phyloP scores from a whole-genome alignment of 228 moss, liverwort and hornwort species.

The Sphagnum fallax region DNA sequence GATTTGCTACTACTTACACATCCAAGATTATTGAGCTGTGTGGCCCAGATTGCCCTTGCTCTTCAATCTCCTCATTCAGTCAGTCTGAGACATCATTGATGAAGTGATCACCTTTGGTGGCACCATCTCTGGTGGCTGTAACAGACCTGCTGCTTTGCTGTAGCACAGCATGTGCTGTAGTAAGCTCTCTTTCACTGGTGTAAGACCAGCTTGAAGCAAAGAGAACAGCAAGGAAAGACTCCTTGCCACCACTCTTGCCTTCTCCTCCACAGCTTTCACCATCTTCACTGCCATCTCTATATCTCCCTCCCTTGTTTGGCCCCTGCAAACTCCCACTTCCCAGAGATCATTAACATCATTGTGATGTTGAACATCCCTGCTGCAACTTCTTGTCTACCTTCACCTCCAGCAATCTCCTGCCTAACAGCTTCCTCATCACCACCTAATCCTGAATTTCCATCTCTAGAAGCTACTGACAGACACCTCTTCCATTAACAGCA shows the following conservation, averaged over 20 bases:
- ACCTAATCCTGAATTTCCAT: too few relatives aligned
- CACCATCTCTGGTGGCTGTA: conserved; percentile 82
- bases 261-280: conserved; percentile 80
- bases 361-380: too few relatives aligned
- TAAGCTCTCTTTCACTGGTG: conserved; percentile 85
- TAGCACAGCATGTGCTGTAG: conserved; percentile 81
- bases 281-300: conserved; percentile 66
- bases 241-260: conserved; percentile 65
- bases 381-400: too few relatives aligned
- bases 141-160: conserved; percentile 71
- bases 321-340: not conserved
- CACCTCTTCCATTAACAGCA: too few relatives aligned
- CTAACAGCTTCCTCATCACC: too few relatives aligned
- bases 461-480: too few relatives aligned
- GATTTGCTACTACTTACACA: conserved; percentile 2
- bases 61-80: conserved; percentile 93
- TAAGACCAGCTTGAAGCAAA: conserved; percentile 74
- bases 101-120: conserved; percentile 79
- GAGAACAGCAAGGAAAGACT: conserved; percentile 55
- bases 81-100: conserved; percentile 84
- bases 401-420: too few relatives aligned
- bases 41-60: conserved; percentile 48
- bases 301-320: conserved; percentile 32
- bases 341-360: too few relatives aligned
- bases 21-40: conserved; percentile 71